Conservation (phyloP, 192 early-diverging fungal species). For the Backusella westeae region DNA sequence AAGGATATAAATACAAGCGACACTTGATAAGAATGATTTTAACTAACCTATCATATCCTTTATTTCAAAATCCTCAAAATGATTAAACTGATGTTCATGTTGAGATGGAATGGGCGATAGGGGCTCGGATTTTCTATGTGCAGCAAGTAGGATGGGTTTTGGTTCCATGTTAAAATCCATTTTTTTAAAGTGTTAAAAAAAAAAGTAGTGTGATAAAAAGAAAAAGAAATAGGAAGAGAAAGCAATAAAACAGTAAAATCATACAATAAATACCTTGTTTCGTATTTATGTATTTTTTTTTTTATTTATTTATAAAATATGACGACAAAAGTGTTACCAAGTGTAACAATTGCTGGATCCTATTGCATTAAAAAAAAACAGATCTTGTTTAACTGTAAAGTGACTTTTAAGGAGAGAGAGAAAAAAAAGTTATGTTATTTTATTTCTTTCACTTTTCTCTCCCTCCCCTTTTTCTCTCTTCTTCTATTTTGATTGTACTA, state of each 20-base stretch:
- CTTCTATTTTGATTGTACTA: not conserved
- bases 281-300: not conserved
- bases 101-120: not conserved
- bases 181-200: not conserved
- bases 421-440: not conserved
- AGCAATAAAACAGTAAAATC: not conserved
- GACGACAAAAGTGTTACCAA: not conserved
- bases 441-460: not conserved
- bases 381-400: not conserved
- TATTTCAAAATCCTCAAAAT: constrained; percentile 31
- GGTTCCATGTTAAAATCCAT: not conserved
- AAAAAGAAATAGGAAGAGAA: not conserved
- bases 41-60: constrained; percentile 29
- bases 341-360: not conserved
- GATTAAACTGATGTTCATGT: constrained; percentile 21
- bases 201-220: not conserved
- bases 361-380: not conserved
- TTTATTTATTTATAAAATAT: not conserved
- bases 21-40: not conserved
- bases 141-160: not conserved
- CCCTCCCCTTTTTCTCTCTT: not conserved
- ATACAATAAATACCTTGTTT: not conserved
- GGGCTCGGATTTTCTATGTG: not conserved
- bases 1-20: not conserved
- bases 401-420: not conserved